Conservation (phyloP, 2,329 filamentous ascomycete genomes). For the Colletotrichum sp. region DNA sequence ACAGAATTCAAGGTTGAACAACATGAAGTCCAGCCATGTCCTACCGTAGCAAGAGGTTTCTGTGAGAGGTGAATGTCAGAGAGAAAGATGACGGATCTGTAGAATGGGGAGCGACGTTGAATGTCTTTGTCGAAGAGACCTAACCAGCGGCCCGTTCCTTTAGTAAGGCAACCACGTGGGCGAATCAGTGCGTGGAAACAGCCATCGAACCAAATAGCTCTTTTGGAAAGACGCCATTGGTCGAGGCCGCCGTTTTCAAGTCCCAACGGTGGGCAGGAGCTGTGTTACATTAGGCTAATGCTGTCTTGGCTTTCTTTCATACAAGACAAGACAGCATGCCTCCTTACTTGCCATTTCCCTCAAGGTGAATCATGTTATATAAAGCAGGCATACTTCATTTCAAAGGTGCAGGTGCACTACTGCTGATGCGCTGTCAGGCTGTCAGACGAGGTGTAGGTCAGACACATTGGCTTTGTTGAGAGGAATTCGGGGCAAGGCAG, state of each 20-base stretch:
- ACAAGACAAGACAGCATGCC: background rate
- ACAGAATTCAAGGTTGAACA: background rate
- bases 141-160: slow-evolving; percentile 15
- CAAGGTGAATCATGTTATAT: background rate
- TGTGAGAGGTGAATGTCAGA: background rate
- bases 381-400: background rate
- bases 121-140: slow-evolving; percentile 6
- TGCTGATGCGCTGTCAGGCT: background rate
- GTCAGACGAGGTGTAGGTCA: background rate
- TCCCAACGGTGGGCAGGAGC: background rate
- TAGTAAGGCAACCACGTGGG: slow-evolving; percentile 6
- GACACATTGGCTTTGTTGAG: background rate
- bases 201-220: background rate
- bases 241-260: background rate
- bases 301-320: background rate
- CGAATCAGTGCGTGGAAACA: slow-evolving; percentile 9
- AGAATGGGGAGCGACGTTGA: background rate
- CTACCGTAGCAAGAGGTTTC: background rate
- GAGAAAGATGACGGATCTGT: background rate
- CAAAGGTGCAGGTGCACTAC: background rate
- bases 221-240: slow-evolving; percentile 5
- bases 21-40: background rate
- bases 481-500: background rate
- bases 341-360: background rate
- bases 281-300: background rate